Evolutionary conservation across 345 rosid species (phyloP).

Genomic region (Clarkia xantiana): DNA sequence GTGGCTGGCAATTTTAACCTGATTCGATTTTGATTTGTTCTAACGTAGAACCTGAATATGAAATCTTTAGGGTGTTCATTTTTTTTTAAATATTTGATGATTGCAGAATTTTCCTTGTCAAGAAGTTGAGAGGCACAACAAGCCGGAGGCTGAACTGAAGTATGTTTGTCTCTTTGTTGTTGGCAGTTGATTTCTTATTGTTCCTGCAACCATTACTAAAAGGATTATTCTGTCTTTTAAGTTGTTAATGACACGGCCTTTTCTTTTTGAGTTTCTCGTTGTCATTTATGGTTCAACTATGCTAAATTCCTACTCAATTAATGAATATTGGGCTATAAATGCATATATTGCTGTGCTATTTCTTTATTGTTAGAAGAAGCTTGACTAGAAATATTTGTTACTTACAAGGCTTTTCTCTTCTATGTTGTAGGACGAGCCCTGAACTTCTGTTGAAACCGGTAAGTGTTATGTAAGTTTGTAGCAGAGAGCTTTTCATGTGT

Average conservation of each 20-base stretch:
- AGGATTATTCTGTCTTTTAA: too few species aligned
- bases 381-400: neutral
- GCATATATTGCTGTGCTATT: neutral
- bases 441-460: slow-evolving; percentile 92
- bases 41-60: too few species aligned
- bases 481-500: neutral
- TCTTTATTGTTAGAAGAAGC: too few species aligned
- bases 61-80: too few species aligned
- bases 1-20: too few species aligned
- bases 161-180: slow-evolving; percentile 24
- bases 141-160: slow-evolving; percentile 98
- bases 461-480: slow-evolving; percentile 10
- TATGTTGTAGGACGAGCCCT: slow-evolving; percentile 72
- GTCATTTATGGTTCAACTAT: too few species aligned
- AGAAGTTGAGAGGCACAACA: slow-evolving; percentile 99
- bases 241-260: too few species aligned
- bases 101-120: slow-evolving; percentile 96
- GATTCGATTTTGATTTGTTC: too few species aligned
- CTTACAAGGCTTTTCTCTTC: neutral
- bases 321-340: neutral
- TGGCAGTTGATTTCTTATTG: neutral
- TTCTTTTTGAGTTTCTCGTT: too few species aligned
- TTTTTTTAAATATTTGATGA: neutral
- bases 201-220: too few species aligned
- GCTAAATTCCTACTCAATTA: neutral